Evolutionary conservation across 148 eudicot species (phyloP), one percentile per base, ranked within the genome.

Genomic region (Agrostemma githago): DNA sequence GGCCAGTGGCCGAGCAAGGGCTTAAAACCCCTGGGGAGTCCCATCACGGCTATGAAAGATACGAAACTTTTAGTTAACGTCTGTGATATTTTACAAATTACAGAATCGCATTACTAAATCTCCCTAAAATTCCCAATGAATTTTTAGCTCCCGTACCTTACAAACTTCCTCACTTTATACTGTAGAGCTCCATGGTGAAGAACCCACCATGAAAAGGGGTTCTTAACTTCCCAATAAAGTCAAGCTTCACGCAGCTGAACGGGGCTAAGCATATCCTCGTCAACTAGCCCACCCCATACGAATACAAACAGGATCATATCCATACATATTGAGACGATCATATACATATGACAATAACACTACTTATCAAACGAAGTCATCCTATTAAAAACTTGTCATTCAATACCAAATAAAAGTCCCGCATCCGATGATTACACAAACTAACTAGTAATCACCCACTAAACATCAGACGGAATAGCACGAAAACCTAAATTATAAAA

Each of bases 401-500:
- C 65, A 17, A 48, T 21, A 65, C 19, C 21, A 40, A 41, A 21
- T 40, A 40, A 66, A 21, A 21, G 12, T 26, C 8, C 1, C 2
- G 10, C 41, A 16, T 41, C 26, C 10, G 9, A 60, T n/a, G 14
- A 64, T 64, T 64, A 37, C 44, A 38, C 42, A 43, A 61, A 2
- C 38, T 14, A 62, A 71, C 5, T 14, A 71, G 53, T 3, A 48
- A 7, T 48, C 5, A 9, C 34, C 20, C 48, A 42, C 46, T 34
- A 57, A 69, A 59, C 2, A 56, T 63, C 70, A 75, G 79, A 82
- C 76, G 72, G 38, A 74, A 38, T 6, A 46, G 0, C 5, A 64
- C 26, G 2, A 82, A 79, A 81, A 80, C 80, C 66, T 79, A 75
- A 72, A 72, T 10, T n/a, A 3, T 2, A 48, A 70, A 54, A 37